Evolutionary conservation across 2,329 filamentous ascomycete genomes (phyloP), one percentile per base, ranked within the genome.

Genomic region (Mycosphaerelloides madeirae): DNA sequence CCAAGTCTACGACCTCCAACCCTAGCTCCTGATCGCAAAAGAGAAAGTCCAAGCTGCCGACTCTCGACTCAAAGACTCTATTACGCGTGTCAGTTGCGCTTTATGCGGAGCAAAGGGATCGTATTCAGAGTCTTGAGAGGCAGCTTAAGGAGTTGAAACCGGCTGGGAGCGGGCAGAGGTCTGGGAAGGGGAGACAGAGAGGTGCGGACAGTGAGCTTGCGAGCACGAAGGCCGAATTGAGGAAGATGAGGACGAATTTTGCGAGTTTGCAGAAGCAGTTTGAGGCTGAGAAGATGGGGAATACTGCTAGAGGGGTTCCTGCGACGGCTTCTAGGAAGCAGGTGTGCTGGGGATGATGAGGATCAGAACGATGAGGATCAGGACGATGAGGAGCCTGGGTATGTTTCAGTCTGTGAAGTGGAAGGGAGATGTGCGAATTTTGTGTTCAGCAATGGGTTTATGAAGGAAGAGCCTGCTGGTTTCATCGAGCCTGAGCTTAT

Each of bases 321-420:
- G 28, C 25, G 6, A 28, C 39, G 14, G 43, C 44, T 16, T 29
- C 34, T 1, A 39, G 36, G 34, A 53, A 53, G 29, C 22, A 25
- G 22, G 9, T 25, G 9, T 25, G 22, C n/a, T n/a, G n/a, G 15
- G 33, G 20, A 46, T 33, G 19, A 13, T 25, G 42, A 6, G 31
- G 6, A 46, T 25, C 42, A 46, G 15, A 44, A 50, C 25, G 53
- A 58, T 28, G 51, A 56, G 36, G 52, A 55, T 14, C 46, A 56
- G 31, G 41, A 43, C 29, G 38, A 46, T 25, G 44, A 46, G 12
- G 44, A 46, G 20, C 37, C 29, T 6, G 20, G 22, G 22, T 25
- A 25, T 25, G 22, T 25, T 5, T 9, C 9, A 9, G 22, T 25
- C 6, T 25, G 9, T 25, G 22, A 5, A 25, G 9, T 9, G 22